A percentile compares a stretch with the other conserved stretches of the same genome.
These are phyloP conservation scores for Leucocoprinus birnbaumii DNA, from an alignment of 768 basidiomycete species.

Conservation along the genomic window DNA sequence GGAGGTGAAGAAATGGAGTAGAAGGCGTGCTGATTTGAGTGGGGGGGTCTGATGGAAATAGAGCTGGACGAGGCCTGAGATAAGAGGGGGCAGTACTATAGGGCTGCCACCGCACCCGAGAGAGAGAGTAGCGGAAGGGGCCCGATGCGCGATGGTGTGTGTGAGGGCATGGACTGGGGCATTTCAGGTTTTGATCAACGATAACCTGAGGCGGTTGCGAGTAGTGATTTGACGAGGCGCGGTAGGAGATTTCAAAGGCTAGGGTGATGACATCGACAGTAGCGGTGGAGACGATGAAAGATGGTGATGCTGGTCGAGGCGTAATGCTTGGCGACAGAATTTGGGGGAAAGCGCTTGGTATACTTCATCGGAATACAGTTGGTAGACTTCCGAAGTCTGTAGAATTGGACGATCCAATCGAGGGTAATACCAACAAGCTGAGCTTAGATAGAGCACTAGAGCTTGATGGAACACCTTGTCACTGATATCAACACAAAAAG, in stretches of 20 bases:
- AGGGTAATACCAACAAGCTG: slow-evolving; percentile 70
- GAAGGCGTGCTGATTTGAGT: slow-evolving; percentile 59
- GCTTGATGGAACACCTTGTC: slow-evolving; percentile 73
- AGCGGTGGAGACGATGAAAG: slow-evolving; percentile 19
- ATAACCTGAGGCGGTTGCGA: slow-evolving; percentile 21
- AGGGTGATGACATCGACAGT: slow-evolving; percentile 36
- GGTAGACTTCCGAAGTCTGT: slow-evolving; percentile 35
- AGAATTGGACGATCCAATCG: slow-evolving; percentile 41
- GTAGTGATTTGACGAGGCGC: slow-evolving; percentile 23
- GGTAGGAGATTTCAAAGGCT: slow-evolving; percentile 21
- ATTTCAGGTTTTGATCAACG: slow-evolving; percentile 21
- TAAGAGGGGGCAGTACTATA: slow-evolving; percentile 52
- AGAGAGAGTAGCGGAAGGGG: slow-evolving; percentile 63
- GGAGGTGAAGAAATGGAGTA: slow-evolving; percentile 48
- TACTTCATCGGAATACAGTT: slow-evolving; percentile 36
- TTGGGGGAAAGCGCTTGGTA: slow-evolving; percentile 18
- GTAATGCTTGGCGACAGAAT: slow-evolving; percentile 21
- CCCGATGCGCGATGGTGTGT: slow-evolving; percentile 65
- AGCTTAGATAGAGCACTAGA: slow-evolving; percentile 83
- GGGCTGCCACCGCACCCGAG: slow-evolving; percentile 80
- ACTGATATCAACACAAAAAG: slow-evolving; percentile 84
- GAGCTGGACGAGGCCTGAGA: slow-evolving; percentile 33
- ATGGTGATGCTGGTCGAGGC: slow-evolving; percentile 12
- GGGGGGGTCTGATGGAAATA: slow-evolving; percentile 37
- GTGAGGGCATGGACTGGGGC: slow-evolving; percentile 39